Evolutionary conservation across 176 grass and related monocot genomes (phyloP), one percentile per base, ranked within the genome.

Genomic region (Oryza glaberrima): DNA sequence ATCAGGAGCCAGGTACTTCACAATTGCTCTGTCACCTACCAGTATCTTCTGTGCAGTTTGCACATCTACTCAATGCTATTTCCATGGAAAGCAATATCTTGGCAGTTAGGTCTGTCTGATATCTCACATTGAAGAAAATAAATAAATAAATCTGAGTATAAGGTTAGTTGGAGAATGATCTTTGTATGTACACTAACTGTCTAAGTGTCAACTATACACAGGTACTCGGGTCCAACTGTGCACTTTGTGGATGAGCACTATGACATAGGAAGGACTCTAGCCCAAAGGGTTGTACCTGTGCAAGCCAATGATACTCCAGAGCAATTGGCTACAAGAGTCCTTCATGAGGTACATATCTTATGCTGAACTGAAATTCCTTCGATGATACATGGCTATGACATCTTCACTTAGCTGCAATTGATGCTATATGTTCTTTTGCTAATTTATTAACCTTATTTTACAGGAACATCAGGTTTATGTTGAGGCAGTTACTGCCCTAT

Each of bases 391-490:
- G 38, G 11, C 66, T 52, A 48, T n/a, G 69, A 32, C 47, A 51
- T 51, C 13, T 34, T 65, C 14, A 10, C 44, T 36, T 76, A 35
- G n/a, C 30, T 67, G 22, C 30, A 3, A 79, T 48, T 83, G 48
- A 40, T 45, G 49, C 58, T 26, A 66, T n/a, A 8, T 83, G 23
- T 76, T 83, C 17, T 48, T 74, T 9, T 75, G 51, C 19, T 51
- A 44, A 77, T 69, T 66, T 75, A 75, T 44, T n/a, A 72, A 72
- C 9, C 15, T 82, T 41, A 60, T 40, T 32, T 79, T 36, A 5
- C 56, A 95, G 93, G 96, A 98, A 70, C 91, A 95, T 70, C 35
- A 90, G 54, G 83, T 92, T 84, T 98, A 95, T 90, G 93, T 90
- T 75, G 93, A 98, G 56, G 90, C 94, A 77, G 93, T 94, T 82